Evolutionary conservation across 202 grass and related monocot species (phyloP).

Genomic region (Musa balbisiana): DNA sequence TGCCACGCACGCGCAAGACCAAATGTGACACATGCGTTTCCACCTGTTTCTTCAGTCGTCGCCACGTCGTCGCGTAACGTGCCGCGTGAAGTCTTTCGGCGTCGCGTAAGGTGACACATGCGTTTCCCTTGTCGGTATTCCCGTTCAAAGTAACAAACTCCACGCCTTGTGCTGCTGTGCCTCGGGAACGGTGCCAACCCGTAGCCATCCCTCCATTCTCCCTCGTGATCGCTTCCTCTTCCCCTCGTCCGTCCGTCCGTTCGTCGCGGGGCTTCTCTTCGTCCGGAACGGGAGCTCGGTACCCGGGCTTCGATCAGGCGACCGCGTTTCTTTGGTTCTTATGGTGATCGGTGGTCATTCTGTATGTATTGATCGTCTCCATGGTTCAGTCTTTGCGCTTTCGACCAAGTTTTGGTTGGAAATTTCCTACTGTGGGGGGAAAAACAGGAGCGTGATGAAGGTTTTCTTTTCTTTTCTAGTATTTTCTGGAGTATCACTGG

Average conservation of each 20-base stretch:
- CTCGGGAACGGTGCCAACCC: background rate
- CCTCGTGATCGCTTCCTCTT: background rate
- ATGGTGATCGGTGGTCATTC: too few relatives aligned
- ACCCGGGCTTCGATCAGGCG: background rate
- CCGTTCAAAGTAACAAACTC: background rate
- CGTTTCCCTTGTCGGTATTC: background rate
- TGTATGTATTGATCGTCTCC: background rate
- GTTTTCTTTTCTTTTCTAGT: background rate
- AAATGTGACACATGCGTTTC: too few relatives aligned
- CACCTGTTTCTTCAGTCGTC: background rate
- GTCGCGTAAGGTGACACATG: too few relatives aligned
- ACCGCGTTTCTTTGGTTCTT: background rate
- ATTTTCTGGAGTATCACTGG: background rate
- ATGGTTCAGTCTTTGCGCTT: background rate
- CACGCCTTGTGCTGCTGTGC: background rate
- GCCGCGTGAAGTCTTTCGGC: background rate
- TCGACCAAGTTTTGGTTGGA: background rate
- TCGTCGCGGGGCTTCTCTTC: background rate
- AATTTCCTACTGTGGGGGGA: background rate
- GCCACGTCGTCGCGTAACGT: background rate
- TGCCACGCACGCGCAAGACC: background rate
- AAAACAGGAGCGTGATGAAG: background rate
- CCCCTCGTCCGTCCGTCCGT: background rate
- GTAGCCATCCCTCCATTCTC: background rate
- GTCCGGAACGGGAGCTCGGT: background rate